Evolutionary conservation across 2,329 filamentous ascomycete genomes (phyloP).

Genomic region (Phialocephala sp.): DNA sequence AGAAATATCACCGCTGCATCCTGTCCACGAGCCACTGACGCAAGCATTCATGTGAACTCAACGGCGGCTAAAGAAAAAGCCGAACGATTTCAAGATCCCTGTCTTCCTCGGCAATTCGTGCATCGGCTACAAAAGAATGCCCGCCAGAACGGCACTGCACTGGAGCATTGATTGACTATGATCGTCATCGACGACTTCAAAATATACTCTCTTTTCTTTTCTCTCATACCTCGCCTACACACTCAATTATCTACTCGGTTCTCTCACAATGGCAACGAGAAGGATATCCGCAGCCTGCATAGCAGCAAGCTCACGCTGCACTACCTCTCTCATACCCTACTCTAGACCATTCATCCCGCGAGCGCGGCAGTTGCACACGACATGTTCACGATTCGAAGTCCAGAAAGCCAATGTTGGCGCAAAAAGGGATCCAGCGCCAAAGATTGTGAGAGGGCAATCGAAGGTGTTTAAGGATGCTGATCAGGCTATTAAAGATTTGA

Average conservation of each 20-base stretch:
- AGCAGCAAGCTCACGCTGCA: constrained; percentile 23
- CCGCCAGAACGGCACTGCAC: not conserved
- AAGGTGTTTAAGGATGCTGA: constrained; percentile 40
- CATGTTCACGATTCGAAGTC: constrained; percentile 21
- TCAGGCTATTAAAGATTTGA: constrained; percentile 38
- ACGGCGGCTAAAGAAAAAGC: constrained; percentile 12
- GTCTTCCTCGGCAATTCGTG: constrained; percentile 7
- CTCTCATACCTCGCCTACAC: not conserved
- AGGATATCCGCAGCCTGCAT: constrained; percentile 30
- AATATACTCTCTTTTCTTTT: constrained; percentile 8
- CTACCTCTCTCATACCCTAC: constrained; percentile 22
- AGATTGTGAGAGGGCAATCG: constrained; percentile 32
- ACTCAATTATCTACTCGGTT: not conserved
- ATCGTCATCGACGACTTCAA: constrained; percentile 21
- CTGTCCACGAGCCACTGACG: not conserved
- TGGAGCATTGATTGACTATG: too few relatives aligned
- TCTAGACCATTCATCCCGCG: constrained; percentile 19
- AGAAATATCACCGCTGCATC: constrained; percentile 8
- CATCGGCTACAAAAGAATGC: constrained; percentile 18
- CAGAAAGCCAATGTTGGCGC: constrained; percentile 34
- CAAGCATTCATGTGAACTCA: not conserved
- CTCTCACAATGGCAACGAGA: constrained; percentile 31
- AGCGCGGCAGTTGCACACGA: constrained; percentile 28
- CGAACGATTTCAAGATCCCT: not conserved
- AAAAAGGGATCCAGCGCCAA: constrained; percentile 35